Base-by-base conservation (phyloP, 768 basidiomycete genomes). In the Lactarius hatsudake region DNA sequence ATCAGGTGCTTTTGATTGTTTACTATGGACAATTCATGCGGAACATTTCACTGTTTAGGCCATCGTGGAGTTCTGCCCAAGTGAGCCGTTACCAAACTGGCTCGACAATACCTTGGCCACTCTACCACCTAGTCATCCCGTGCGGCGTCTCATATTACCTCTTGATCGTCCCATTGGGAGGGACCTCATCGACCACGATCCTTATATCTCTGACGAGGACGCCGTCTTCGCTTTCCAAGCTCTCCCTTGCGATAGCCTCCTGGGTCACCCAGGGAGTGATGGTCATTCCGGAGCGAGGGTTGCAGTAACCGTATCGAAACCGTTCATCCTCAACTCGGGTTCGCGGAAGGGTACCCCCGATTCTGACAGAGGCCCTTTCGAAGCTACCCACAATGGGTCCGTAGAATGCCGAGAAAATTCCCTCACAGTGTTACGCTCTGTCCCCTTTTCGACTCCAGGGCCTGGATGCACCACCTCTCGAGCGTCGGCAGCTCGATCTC, bases 31-130 rank as follows among this genome's bases (percentile, higher is more conserved):
- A 18, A 13, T 36, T 51, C 58, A 26, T 9, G 26, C 5, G 42
- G 63, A 34, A 69, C 69, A 9, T 51, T 54, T 38, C 5, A 64
- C 43, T 32, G 23, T 28, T 53, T 55, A 64, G 61, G n/a, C 38
- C 20, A 12, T 36, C 53, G 48, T 26, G 20, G 38, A 73, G 72
- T 65, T 70, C 62, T 59, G 56, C 65, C 65, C 66, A 64, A 51
- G 76, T 62, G 61, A 76, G 51, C 70, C 78, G 5, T 76, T 88
- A 28, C 88, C 88, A 4, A 71, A 73, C 30, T 90, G 88, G 88
- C 80, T 89, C 17, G 77, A 78, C 30, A 73, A 77, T 45, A 85
- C 86, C 5, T 81, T 90, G 60, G 78, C 77, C 56, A 78, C 78
- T 28, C 77, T 89, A 23, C 73, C 79, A 15, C 69, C 76, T 18